Base-by-base conservation (phyloP, 2,329 filamentous ascomycete genomes). In the Emmonsia crescens region DNA sequence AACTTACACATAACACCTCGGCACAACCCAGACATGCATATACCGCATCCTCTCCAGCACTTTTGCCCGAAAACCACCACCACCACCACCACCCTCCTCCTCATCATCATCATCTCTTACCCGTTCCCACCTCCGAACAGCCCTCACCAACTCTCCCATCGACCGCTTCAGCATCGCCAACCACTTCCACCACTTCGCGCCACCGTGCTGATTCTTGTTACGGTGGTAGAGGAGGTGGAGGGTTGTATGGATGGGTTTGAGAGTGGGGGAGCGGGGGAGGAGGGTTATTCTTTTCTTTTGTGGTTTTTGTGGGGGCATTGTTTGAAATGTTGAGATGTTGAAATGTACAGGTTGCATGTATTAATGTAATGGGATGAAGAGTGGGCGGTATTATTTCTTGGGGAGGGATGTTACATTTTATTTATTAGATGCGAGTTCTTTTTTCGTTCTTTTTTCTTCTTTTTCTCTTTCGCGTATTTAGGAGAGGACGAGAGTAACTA, bases 151-250 rank as follows among this genome's bases (percentile, higher is more conserved):
- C 60, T 81, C 80, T 9, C 76, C 75, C 9, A 88, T 73, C 61
- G 85, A 81, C 55, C 89, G 87, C 42, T 89, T 85, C 66, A 96
- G 81, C 65, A 87, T 81, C 60, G 82, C 82, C 64, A 96, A 84
- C 69, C 78, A 79, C 68, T 85, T 83, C 85, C 89, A 97, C 93
- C 93, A 99, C 71, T 85, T 84, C 36, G 86, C 83, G 64, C 83
- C 80, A 61, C 86, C 86, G 74, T 97, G 93, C 77, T 97, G 93
- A 77, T 96, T 97, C 71, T 86, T 87, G 78, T 96, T 94, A 69
- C 91, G 89, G 72, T 90, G 86, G 74, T 87, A 84, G 68, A 95
- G 83, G 66, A 89, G 82, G 69, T 87, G 80, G 52, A 96, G 83
- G 55, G 69, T 76, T 62, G 70, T 80, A 59, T 72, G 68, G 5